phyloP scores from a whole-genome alignment of 176 grass and related monocot genomes.

The Dendrocalamus sinicus region DNA sequence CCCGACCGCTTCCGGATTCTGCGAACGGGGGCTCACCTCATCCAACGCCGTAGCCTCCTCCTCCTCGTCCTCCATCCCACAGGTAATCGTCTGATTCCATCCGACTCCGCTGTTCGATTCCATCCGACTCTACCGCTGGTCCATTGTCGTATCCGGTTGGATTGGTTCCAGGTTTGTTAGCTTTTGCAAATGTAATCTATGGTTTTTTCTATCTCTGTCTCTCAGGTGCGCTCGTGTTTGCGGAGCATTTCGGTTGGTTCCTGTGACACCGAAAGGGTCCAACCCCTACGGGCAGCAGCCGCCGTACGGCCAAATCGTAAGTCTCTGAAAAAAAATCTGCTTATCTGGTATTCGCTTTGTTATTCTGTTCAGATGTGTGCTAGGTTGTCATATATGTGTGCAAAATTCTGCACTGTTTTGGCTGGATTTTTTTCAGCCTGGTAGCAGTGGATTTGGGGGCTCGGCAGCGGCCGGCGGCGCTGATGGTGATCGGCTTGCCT shows the following conservation, averaged over 20 bases:
- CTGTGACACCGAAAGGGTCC: conserved; percentile 58
- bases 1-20: neutral
- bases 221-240: conserved; percentile 16
- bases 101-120: neutral
- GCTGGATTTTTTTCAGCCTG: conserved; percentile 54
- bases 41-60: neutral
- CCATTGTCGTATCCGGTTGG: neutral
- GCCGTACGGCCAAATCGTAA: conserved; percentile 67
- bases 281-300: conserved; percentile 77
- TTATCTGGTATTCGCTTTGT: conserved; percentile 1
- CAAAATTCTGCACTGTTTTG: conserved; percentile 21
- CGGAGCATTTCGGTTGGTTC: no score
- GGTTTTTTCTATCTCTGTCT: conserved; percentile 4
- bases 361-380: conserved; percentile 10
- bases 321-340: neutral
- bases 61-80: neutral
- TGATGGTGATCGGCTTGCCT: conserved; percentile 52
- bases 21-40: neutral
- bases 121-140: neutral
- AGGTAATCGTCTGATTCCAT: conserved; percentile 38
- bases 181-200: conserved; percentile 26
- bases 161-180: neutral
- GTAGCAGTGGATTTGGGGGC: conserved; percentile 60
- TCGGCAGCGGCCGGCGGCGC: conserved; percentile 9
- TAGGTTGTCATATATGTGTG: conserved; percentile 7